Evolutionary conservation across 2,329 filamentous ascomycete species (phyloP).

Genomic region (Fusarium sp.): DNA sequence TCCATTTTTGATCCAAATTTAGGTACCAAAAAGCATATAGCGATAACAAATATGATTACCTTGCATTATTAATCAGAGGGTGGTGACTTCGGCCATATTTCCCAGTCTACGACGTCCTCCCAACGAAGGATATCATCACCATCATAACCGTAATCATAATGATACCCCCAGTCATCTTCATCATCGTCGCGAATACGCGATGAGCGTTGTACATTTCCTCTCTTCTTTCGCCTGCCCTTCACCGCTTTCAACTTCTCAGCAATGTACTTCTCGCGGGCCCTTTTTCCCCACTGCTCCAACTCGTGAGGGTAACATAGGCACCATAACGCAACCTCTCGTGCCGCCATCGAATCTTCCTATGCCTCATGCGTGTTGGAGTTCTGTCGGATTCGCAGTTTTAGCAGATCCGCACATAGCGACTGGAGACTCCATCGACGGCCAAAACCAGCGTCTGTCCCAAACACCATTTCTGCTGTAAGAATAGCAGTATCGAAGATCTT

Average conservation of each 20-base stretch:
- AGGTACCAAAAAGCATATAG: too few species aligned
- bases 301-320: not conserved
- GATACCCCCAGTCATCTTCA: not conserved
- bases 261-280: not conserved
- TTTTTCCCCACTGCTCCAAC: not conserved
- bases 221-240: not conserved
- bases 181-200: too few species aligned
- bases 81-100: slow-evolving; percentile 15
- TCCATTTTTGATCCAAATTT: too few species aligned
- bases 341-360: not conserved
- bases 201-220: not conserved
- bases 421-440: not conserved
- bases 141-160: not conserved
- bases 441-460: accelerated
- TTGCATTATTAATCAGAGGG: not conserved
- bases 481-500: slow-evolving; percentile 4
- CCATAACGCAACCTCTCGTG: slow-evolving; percentile 1
- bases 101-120: slow-evolving; percentile 20
- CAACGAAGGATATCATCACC: slow-evolving; percentile 6
- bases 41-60: not conserved
- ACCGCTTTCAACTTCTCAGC: not conserved
- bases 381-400: not conserved
- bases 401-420: not conserved
- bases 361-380: not conserved
- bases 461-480: not conserved